A percentile compares a stretch with the other conserved stretches of the same genome.
Conservation (phyloP, 768 basidiomycete species). For the Boletus sp. region DNA sequence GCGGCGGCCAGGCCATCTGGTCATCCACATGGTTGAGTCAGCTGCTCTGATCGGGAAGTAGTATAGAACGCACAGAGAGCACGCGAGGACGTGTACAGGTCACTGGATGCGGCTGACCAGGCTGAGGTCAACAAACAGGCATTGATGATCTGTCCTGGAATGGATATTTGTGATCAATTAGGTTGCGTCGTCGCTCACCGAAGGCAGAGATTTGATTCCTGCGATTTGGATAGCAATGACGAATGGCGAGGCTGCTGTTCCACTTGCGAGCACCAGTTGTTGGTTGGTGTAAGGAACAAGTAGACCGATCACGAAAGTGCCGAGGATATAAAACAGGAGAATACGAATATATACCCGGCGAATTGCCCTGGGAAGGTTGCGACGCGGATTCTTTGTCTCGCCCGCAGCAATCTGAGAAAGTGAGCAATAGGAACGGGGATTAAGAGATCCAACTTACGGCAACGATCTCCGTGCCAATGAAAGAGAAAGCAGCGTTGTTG, state of each 20-base stretch:
- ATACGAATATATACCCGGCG: slow-evolving; percentile 72
- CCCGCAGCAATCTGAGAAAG: slow-evolving; percentile 70
- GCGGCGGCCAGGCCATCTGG: slow-evolving; percentile 75
- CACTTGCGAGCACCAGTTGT: slow-evolving; percentile 46
- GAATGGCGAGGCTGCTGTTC: slow-evolving; percentile 78
- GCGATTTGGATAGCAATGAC: slow-evolving; percentile 85
- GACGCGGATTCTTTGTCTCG: slow-evolving; percentile 86
- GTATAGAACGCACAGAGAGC: slow-evolving; percentile 63
- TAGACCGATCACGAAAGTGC: slow-evolving; percentile 76
- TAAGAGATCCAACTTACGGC: slow-evolving; percentile 49
- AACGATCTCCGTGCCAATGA: slow-evolving; percentile 92
- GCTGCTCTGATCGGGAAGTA: background rate
- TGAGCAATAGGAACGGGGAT: background rate
- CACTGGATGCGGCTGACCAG: slow-evolving; percentile 88
- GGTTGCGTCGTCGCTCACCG: slow-evolving; percentile 41
- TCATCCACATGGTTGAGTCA: background rate
- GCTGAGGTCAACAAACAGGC: slow-evolving; percentile 83
- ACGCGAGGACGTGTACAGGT: slow-evolving; percentile 85
- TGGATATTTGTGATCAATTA: slow-evolving; percentile 4
- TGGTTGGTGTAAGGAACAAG: slow-evolving; percentile 72
- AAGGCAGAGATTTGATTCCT: slow-evolving; percentile 84
- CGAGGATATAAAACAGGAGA: slow-evolving; percentile 69
- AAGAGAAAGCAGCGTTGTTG: slow-evolving; percentile 89
- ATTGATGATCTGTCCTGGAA: slow-evolving; percentile 59
- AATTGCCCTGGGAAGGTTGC: slow-evolving; percentile 55